Evolutionary conservation across 495 filamentous ascomycete genomes (phyloP).

Genomic region (Xylaria scruposa): DNA sequence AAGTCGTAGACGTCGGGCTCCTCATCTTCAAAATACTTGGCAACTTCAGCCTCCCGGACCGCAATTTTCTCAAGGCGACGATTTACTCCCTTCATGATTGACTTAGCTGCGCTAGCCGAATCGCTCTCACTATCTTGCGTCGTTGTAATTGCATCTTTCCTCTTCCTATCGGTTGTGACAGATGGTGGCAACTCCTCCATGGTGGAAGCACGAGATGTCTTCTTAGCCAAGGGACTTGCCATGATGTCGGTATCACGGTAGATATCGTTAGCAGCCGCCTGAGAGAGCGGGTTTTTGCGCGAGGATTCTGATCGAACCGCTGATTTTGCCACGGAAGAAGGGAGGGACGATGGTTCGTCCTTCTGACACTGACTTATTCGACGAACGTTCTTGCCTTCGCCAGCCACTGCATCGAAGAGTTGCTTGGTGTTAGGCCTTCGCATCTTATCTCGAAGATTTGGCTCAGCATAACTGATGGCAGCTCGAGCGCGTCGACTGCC

Average conservation of each 20-base stretch:
- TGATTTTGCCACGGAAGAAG: conserved; percentile 37
- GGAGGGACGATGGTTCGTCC: conserved; percentile 35
- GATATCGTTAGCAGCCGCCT: neutral
- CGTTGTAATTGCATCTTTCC: conserved; percentile 27
- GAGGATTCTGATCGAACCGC: conserved; percentile 26
- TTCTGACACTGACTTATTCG: conserved; percentile 42
- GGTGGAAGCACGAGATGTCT: conserved; percentile 24
- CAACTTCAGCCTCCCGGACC: conserved; percentile 35
- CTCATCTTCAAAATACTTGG: conserved; percentile 32
- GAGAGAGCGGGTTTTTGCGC: conserved; percentile 31
- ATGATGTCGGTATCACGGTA: conserved; percentile 27
- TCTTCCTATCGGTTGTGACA: conserved; percentile 43
- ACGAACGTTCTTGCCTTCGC: conserved; percentile 55
- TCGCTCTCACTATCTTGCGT: conserved; percentile 16
- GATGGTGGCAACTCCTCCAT: conserved; percentile 36
- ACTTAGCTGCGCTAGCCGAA: conserved; percentile 3
- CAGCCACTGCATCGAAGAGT: conserved; percentile 72
- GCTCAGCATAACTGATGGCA: conserved; percentile 83
- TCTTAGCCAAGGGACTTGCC: conserved; percentile 39
- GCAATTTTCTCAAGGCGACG: conserved; percentile 39
- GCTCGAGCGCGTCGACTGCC: conserved; percentile 68
- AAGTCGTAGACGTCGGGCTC: conserved; percentile 48
- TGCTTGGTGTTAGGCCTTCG: conserved; percentile 74
- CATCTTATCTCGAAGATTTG: conserved; percentile 87
- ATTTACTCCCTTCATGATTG: conserved; percentile 24